A percentile compares a stretch with the other conserved stretches of the same genome.
Conservation (phyloP, 768 basidiomycete genomes). For the Fomitopsis serialis region DNA sequence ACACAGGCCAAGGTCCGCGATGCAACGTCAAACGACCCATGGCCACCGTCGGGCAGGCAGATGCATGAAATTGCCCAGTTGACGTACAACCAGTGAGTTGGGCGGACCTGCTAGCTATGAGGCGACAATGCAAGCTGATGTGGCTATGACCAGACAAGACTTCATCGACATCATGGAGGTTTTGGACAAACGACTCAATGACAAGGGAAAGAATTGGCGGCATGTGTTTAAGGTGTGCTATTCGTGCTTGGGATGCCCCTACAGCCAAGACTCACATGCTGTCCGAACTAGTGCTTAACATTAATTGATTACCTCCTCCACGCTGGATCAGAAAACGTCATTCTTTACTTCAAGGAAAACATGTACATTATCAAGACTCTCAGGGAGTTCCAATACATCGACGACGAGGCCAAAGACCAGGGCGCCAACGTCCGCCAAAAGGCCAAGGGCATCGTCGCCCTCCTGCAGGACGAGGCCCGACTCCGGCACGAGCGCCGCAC, state of each 20-base stretch:
- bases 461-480: slow-evolving; percentile 80
- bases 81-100: slow-evolving; percentile 90
- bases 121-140: background rate
- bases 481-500: slow-evolving; percentile 80
- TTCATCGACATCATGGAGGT: slow-evolving; percentile 99
- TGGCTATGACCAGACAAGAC: slow-evolving; percentile 84
- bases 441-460: slow-evolving; percentile 96
- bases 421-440: slow-evolving; percentile 97
- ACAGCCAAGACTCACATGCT: background rate
- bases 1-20: slow-evolving; percentile 93
- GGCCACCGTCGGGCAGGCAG: slow-evolving; percentile 95
- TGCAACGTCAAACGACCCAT: slow-evolving; percentile 97
- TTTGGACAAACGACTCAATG: slow-evolving; percentile 96
- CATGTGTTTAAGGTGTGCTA: slow-evolving; percentile 91
- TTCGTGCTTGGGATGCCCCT: background rate
- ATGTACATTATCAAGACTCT: slow-evolving; percentile 97
- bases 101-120: background rate
- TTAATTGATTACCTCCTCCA: slow-evolving; percentile 95
- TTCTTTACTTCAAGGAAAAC: slow-evolving; percentile 97
- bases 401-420: slow-evolving; percentile 94
- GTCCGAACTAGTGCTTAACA: slow-evolving; percentile 79
- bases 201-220: slow-evolving; percentile 99
- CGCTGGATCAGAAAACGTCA: slow-evolving; percentile 96
- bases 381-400: slow-evolving; percentile 95
- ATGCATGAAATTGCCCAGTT: slow-evolving; percentile 99